A percentile compares a stretch with the other conserved stretches of the same genome.
Conservation (phyloP, 306 rosid species). For the Alnus rubra region DNA sequence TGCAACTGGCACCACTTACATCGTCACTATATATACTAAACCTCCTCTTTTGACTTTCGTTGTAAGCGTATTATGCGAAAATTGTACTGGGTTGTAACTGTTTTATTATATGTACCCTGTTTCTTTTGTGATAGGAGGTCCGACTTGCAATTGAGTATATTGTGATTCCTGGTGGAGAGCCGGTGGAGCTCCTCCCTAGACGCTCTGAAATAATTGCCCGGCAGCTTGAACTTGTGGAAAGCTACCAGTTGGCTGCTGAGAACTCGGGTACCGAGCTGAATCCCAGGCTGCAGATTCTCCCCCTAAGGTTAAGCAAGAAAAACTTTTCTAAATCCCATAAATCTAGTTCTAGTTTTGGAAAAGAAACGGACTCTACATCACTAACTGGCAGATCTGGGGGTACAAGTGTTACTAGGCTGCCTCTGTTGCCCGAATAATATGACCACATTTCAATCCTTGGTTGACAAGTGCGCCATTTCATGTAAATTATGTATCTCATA, state of each 20-base stretch:
- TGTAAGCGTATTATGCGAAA: neutral
- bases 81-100: neutral
- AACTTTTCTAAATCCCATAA: constrained; percentile 35
- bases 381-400: constrained; percentile 42
- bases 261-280: constrained; percentile 85
- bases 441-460: constrained; percentile 32
- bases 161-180: constrained; percentile 98
- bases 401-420: constrained; percentile 60
- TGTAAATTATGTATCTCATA: constrained; percentile 43
- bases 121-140: constrained; percentile 67
- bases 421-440: constrained; percentile 66
- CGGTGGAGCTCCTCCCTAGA: constrained; percentile 98
- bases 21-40: neutral
- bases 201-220: constrained; percentile 82
- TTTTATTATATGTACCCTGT: neutral
- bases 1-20: neutral
- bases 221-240: constrained; percentile 90
- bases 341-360: constrained; percentile 40
- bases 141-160: constrained; percentile 97
- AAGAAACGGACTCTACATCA: constrained; percentile 42
- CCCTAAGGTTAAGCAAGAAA: constrained; percentile 59
- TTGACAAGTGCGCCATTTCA: constrained; percentile 33
- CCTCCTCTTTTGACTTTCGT: neutral
- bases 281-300: constrained; percentile 97
- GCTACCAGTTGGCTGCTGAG: constrained; percentile 90